A percentile compares a stretch with the other conserved stretches of the same genome.
These are phyloP conservation scores for Dalbergia cultrata DNA, from an alignment of 306 rosid genomes.

Conservation along the genomic window DNA sequence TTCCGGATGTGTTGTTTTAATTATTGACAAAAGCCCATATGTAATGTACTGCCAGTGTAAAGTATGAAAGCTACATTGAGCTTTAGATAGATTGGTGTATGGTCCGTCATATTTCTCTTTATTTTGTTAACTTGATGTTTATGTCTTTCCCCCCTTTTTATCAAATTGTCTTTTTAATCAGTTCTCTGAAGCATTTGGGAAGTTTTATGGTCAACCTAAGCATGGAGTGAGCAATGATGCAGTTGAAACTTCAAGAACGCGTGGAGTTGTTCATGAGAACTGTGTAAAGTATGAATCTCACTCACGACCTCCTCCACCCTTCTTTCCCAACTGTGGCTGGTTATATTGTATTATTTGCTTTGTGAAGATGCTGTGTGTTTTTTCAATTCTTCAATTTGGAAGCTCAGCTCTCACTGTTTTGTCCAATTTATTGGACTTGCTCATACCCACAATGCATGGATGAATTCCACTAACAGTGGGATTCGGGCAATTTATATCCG, in stretches of 20 bases:
- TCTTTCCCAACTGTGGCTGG: constrained; percentile 17
- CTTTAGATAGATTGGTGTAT: constrained; percentile 13
- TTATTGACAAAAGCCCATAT: not conserved
- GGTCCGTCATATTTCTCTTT: constrained; percentile 16
- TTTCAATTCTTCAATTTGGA: constrained; percentile 9
- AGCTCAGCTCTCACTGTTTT: constrained; percentile 38
- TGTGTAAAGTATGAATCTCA: constrained; percentile 74
- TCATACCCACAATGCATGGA: constrained; percentile 6
- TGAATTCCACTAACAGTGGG: constrained; percentile 35
- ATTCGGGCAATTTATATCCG: constrained; percentile 12
- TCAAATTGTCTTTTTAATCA: constrained; percentile 44
- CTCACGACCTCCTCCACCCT: constrained; percentile 3
- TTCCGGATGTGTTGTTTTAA: not conserved
- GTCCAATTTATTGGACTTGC: constrained; percentile 17
- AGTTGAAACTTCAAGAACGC: constrained; percentile 75
- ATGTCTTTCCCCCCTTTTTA: not conserved
- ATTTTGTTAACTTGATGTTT: constrained; percentile 18
- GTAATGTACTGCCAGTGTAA: not conserved
- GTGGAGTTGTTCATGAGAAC: constrained; percentile 82
- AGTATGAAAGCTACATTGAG: constrained; percentile 19
- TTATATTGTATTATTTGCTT: constrained; percentile 8
- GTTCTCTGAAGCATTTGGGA: constrained; percentile 96
- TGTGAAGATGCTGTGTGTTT: constrained; percentile 21
- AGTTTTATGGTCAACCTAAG: constrained; percentile 81
- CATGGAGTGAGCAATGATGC: constrained; percentile 69